A percentile compares a stretch with the other conserved stretches of the same genome.
Evolutionary conservation across 2,329 filamentous ascomycete species (phyloP).

Genomic region (Bipolaris cookei): DNA sequence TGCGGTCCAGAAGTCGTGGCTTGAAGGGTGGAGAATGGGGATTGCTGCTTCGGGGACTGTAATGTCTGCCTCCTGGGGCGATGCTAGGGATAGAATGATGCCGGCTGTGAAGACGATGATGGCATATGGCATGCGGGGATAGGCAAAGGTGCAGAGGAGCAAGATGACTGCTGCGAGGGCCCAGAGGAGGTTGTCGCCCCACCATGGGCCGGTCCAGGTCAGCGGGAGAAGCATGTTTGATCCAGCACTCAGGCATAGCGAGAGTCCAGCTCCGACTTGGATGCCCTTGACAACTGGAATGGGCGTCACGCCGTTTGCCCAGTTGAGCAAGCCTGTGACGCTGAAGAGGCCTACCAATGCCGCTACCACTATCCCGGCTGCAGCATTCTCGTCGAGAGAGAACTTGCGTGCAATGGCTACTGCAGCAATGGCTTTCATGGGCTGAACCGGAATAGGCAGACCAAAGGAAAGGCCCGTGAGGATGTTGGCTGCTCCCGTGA

Average conservation of each 20-base stretch:
- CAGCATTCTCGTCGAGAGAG: constrained; percentile 73
- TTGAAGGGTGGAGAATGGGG: constrained; percentile 59
- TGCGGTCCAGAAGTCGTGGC: constrained; percentile 58
- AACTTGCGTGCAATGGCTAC: constrained; percentile 78
- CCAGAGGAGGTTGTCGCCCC: constrained; percentile 81
- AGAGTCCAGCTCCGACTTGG: constrained; percentile 88
- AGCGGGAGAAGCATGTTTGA: constrained; percentile 69
- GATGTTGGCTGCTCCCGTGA: constrained; percentile 87
- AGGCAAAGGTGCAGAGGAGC: constrained; percentile 70
- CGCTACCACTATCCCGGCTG: constrained; percentile 81
- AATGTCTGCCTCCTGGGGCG: constrained; percentile 23
- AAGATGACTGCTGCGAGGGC: constrained; percentile 73
- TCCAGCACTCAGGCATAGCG: constrained; percentile 79
- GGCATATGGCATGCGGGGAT: constrained; percentile 76
- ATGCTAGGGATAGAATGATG: constrained; percentile 66
- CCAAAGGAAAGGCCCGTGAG: constrained; percentile 82
- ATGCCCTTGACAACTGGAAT: constrained; percentile 92
- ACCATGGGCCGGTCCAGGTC: constrained; percentile 68
- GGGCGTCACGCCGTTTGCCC: constrained; percentile 76
- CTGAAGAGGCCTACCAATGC: constrained; percentile 76
- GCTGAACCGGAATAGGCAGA: constrained; percentile 88
- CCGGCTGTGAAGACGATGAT: constrained; percentile 74
- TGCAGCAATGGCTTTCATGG: constrained; percentile 88
- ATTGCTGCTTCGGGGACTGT: constrained; percentile 57
- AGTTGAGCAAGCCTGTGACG: constrained; percentile 76